These are phyloP conservation scores for Aspergillus clavatus DNA, from an alignment of 2,329 filamentous ascomycete species.

Conservation along the genomic window DNA sequence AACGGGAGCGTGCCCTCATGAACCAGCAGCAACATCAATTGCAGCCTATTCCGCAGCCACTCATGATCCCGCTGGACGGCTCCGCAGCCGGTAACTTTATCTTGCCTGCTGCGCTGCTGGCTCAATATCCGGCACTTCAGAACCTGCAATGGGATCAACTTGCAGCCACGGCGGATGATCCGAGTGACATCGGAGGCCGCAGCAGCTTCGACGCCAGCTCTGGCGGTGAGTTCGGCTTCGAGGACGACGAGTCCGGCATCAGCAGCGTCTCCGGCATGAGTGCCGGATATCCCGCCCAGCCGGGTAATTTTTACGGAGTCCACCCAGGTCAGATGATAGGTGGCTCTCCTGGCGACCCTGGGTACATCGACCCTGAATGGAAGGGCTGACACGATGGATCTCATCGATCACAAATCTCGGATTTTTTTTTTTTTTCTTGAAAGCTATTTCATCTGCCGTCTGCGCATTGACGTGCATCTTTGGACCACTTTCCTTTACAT, in stretches of 20 bases:
- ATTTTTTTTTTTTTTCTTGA: too few species aligned
- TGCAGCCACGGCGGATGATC: slow-evolving; percentile 54
- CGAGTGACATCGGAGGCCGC: slow-evolving; percentile 59
- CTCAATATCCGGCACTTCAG: slow-evolving; percentile 90
- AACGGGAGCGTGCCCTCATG: slow-evolving; percentile 69
- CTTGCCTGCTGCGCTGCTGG: slow-evolving; percentile 80
- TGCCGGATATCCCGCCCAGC: slow-evolving; percentile 30
- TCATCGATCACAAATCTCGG: not conserved
- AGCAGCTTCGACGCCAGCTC: slow-evolving; percentile 48
- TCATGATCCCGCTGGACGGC: slow-evolving; percentile 57
- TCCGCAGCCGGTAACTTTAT: slow-evolving; percentile 58
- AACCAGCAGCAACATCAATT: slow-evolving; percentile 67
- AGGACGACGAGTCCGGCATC: slow-evolving; percentile 40
- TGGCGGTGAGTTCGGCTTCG: slow-evolving; percentile 40
- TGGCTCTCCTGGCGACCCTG: slow-evolving; percentile 25
- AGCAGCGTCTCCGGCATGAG: slow-evolving; percentile 33
- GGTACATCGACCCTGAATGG: slow-evolving; percentile 29
- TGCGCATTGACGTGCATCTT: not conserved
- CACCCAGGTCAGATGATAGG: slow-evolving; percentile 26
- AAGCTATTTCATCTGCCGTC: slow-evolving; percentile 5
- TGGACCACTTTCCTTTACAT: not conserved
- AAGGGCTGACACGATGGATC: slow-evolving; percentile 9
- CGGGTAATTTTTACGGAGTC: slow-evolving; percentile 29
- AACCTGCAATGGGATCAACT: slow-evolving; percentile 82
- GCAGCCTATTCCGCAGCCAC: slow-evolving; percentile 52